Conservation (phyloP, 73 alveolate genomes). For the Tetrahymena borealis region DNA sequence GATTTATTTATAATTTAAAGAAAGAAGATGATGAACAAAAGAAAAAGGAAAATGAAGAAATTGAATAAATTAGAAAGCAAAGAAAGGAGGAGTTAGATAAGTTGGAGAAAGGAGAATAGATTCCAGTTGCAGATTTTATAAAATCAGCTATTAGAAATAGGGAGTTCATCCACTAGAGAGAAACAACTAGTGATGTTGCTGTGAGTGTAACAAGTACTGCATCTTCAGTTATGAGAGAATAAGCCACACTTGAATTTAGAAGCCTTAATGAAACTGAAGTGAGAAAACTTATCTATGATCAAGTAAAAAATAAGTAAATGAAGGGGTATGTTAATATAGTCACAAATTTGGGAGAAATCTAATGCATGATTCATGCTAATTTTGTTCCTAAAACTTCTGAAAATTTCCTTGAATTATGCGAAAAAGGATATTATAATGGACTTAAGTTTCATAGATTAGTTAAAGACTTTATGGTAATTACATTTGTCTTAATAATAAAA, state of each 20-base stretch:
- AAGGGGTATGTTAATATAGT: conserved; percentile 55
- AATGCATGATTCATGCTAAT: conserved; percentile 56
- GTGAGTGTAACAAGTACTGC: conserved; percentile 43
- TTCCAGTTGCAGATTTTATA: conserved; percentile 53
- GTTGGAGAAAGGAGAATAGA: conserved; percentile 1
- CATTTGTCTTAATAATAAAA: neutral
- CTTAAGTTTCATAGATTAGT: conserved; percentile 74
- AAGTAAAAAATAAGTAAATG: conserved; percentile 42
- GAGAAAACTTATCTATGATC: conserved; percentile 53
- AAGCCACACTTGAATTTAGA: conserved; percentile 31
- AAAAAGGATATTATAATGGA: conserved; percentile 64
- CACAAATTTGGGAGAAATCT: conserved; percentile 60
- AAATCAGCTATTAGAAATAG: conserved; percentile 51
- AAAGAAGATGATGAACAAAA: conserved; percentile 12
- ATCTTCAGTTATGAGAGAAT: conserved; percentile 12
- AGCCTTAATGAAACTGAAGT: conserved; percentile 52
- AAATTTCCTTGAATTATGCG: conserved; percentile 78
- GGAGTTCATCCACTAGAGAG: conserved; percentile 28
- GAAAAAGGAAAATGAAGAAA: conserved; percentile 13
- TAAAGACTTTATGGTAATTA: conserved; percentile 16
- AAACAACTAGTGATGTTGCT: conserved; percentile 39
- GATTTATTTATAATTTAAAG: neutral
- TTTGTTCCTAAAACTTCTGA: conserved; percentile 73
- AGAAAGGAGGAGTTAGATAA: neutral
- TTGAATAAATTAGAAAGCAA: conserved; percentile 10